These are phyloP conservation scores for Pseudogymnoascus sp. DNA, from an alignment of 2,329 filamentous ascomycete genomes.

Conservation along the genomic window DNA sequence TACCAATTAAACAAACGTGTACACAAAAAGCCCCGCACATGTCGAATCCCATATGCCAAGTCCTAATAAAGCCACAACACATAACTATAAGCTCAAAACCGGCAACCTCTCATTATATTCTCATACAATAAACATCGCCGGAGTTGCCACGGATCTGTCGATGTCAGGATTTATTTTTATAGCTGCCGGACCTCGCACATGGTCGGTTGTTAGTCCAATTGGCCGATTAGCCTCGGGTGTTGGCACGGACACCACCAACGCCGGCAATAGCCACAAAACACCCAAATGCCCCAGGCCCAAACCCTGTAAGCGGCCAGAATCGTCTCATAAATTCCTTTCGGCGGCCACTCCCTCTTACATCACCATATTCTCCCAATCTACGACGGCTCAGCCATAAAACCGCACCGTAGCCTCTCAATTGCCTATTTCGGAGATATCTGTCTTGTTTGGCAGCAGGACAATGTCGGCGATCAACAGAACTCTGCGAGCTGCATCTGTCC, in stretches of 20 bases:
- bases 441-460: constrained; percentile 4
- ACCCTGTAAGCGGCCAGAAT: constrained; percentile 8
- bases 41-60: background rate
- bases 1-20: background rate
- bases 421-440: background rate
- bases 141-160: background rate
- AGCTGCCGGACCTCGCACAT: background rate
- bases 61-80: background rate
- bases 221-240: constrained; percentile 5
- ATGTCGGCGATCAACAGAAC: constrained; percentile 13
- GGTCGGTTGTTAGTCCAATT: background rate
- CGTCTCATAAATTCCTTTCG: constrained; percentile 6
- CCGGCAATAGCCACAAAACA: constrained; percentile 2
- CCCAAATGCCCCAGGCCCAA: background rate
- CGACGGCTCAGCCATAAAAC: background rate
- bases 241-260: background rate
- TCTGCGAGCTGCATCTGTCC: constrained; percentile 7
- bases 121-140: background rate
- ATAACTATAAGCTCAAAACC: background rate
- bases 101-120: background rate
- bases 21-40: background rate
- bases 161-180: background rate
- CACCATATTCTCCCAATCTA: background rate
- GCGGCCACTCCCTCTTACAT: constrained; percentile 1
- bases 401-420: background rate